A percentile compares a stretch with the other conserved stretches of the same genome.
Evolutionary conservation across 495 filamentous ascomycete genomes (phyloP).

Genomic region (Hypoxylon trugodes): DNA sequence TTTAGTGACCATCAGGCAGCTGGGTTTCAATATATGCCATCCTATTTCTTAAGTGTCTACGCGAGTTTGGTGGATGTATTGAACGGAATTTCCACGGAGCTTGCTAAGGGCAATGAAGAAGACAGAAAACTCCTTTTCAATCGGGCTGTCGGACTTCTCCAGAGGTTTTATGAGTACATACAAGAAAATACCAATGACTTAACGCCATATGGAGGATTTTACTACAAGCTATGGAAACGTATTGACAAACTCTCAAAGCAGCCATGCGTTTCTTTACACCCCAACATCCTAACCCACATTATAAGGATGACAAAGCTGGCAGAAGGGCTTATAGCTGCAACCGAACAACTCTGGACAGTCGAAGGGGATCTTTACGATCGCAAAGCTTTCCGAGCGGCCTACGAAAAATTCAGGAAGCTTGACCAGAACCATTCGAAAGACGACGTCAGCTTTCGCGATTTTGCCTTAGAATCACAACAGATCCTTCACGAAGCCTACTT

Average conservation of each 20-base stretch:
- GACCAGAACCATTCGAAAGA: not conserved
- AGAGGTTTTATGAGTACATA: not conserved
- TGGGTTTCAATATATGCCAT: not conserved
- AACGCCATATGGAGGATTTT: not conserved
- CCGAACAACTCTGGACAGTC: not conserved
- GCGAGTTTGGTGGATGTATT: not conserved
- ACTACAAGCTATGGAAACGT: conserved; percentile 1
- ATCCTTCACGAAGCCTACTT: conserved; percentile 2
- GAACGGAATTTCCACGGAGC: not conserved
- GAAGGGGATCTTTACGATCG: not conserved
- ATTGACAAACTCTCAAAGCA: not conserved
- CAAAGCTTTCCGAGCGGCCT: not conserved
- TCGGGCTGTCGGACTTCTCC: conserved; percentile 1
- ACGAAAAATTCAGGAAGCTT: conserved; percentile 9
- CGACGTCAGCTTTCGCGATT: not conserved
- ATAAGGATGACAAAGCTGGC: not conserved
- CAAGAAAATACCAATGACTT: not conserved
- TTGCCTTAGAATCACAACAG: conserved; percentile 1
- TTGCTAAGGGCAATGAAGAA: not conserved
- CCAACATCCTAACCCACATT: not conserved
- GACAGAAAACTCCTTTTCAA: conserved; percentile 4
- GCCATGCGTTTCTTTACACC: not conserved
- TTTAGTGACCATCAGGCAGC: not conserved
- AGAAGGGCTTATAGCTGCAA: not conserved
- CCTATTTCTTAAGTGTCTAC: conserved; percentile 5